A percentile compares a stretch with the other conserved stretches of the same genome.
Conservation (phyloP, 169 alveolate species). For the Plasmodium gallinaceum region DNA sequence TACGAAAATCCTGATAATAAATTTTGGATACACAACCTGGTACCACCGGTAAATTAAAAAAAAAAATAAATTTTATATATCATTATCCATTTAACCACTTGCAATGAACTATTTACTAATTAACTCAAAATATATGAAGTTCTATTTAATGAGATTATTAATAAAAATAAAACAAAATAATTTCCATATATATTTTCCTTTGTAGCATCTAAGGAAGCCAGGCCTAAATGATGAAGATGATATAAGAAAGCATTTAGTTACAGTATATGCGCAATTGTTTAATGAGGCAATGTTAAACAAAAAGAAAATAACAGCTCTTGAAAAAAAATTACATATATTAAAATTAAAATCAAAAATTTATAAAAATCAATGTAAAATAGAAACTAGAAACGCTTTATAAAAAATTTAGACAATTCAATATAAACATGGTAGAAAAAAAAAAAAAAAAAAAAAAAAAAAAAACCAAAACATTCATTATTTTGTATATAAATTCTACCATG, state of each 20-base stretch:
- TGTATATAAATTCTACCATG: no score
- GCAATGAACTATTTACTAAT: background rate
- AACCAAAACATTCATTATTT: no score
- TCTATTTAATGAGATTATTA: background rate
- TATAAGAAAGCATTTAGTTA: slow-evolving; percentile 43
- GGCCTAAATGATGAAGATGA: slow-evolving; percentile 32
- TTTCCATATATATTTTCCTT: background rate
- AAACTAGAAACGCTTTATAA: slow-evolving; percentile 61
- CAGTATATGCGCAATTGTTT: slow-evolving; percentile 35
- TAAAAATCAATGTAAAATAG: slow-evolving; percentile 46
- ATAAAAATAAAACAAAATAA: background rate
- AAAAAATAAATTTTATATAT: background rate
- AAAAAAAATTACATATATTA: slow-evolving; percentile 58
- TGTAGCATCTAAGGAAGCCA: slow-evolving; percentile 69
- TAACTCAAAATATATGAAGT: background rate
- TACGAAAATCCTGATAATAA: slow-evolving; percentile 68
- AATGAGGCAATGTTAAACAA: slow-evolving; percentile 61
- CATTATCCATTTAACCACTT: background rate
- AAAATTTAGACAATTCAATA: background rate
- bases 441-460: no score
- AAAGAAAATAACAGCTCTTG: slow-evolving; percentile 43
- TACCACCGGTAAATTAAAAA: slow-evolving; percentile 32
- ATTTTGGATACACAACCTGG: slow-evolving; percentile 61
- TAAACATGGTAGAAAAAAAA: no score
- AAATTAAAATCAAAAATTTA: slow-evolving; percentile 26